These are phyloP conservation scores for Trichoderma sp. DNA, from an alignment of 2,329 filamentous ascomycete genomes.

Conservation along the genomic window DNA sequence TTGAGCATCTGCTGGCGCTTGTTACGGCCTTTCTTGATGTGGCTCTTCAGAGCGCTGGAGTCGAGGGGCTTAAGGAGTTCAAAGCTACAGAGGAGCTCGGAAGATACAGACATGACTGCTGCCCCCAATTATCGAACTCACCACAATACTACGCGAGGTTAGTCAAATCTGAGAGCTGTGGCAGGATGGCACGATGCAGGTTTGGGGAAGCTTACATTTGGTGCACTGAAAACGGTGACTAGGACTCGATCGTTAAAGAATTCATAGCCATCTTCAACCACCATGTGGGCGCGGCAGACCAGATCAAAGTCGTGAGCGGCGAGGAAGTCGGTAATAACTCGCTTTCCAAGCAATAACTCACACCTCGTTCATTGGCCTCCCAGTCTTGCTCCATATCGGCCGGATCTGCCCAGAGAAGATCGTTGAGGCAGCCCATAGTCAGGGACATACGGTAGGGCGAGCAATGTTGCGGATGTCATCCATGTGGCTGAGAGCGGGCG, in stretches of 20 bases:
- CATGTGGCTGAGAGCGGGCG: constrained; percentile 91
- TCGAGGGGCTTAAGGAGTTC: constrained; percentile 95
- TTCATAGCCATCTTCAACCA: constrained; percentile 97
- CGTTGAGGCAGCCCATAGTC: constrained; percentile 93
- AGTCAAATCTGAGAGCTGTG: constrained; percentile 22
- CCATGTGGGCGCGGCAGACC: constrained; percentile 97
- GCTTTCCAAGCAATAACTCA: constrained; percentile 97
- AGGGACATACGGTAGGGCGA: constrained; percentile 90
- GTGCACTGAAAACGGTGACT: constrained; percentile 95
- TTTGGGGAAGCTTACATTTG: constrained; percentile 67
- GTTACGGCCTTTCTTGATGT: constrained; percentile 97
- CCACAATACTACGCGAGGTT: constrained; percentile 77
- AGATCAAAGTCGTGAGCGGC: constrained; percentile 94
- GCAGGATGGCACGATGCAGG: background rate
- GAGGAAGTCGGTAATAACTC: constrained; percentile 95
- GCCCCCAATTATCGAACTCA: constrained; percentile 99
- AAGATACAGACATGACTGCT: constrained; percentile 96
- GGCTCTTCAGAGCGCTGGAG: constrained; percentile 92
- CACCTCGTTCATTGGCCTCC: constrained; percentile 95
- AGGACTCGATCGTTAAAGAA: constrained; percentile 95
- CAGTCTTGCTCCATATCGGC: constrained; percentile 98
- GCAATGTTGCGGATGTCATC: constrained; percentile 97
- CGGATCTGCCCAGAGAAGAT: constrained; percentile 94
- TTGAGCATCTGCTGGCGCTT: constrained; percentile 94
- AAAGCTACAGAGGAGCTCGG: constrained; percentile 91